Base-by-base conservation (phyloP, 176 grass and related monocot genomes). In the Carex pumila region DNA sequence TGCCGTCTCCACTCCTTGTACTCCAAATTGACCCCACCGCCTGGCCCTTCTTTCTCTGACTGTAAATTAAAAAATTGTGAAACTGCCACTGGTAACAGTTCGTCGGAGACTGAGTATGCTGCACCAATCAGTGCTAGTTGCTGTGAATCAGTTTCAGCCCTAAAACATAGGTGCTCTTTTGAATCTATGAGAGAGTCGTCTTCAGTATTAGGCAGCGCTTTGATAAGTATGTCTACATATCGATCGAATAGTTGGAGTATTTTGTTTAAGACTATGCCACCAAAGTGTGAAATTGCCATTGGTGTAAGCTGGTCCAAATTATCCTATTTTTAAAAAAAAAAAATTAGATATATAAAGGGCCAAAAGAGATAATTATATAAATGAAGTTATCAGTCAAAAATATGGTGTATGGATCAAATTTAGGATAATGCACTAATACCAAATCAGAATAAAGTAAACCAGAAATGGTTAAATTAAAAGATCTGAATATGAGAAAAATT, bases 1-100 rank as follows among this genome's bases (percentile, higher is more conserved):
- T 86, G 83, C 43, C 89, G 86, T 86, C 86, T 98, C 95, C 95
- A 98, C 75, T 95, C 95, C 82, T 98, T 98, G 86, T 98, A 93
- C 69, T 94, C 95, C 58, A 91, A 71, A 84, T 85, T 90, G 32
- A 88, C 71, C 81, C 89, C 88, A 90, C 84, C 85, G 89, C 84
- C 85, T 34, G 82, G 65, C 87, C 88, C 91, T 89, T 92, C 94
- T 71, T 91, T 94, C 56, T 93, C 91, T 55, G 57, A 84, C 83
- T 93, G 92, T 34, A 76, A 76, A 63, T 85, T 81, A 87, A 95
- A 91, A 82, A 90, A 88, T 83, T 93, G 94, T 32, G 91, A 89
- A 71, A 98, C 89, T 77, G 86, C 88, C 61, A 88, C 80, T 79
- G 95, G 95, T 77, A 95, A 87, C 52, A 98, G 83, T 72, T 98